A percentile compares a stretch with the other conserved stretches of the same genome.
These are phyloP conservation scores for Diaporthe vaccinii DNA, from an alignment of 2,329 filamentous ascomycete species.

Conservation along the genomic window DNA sequence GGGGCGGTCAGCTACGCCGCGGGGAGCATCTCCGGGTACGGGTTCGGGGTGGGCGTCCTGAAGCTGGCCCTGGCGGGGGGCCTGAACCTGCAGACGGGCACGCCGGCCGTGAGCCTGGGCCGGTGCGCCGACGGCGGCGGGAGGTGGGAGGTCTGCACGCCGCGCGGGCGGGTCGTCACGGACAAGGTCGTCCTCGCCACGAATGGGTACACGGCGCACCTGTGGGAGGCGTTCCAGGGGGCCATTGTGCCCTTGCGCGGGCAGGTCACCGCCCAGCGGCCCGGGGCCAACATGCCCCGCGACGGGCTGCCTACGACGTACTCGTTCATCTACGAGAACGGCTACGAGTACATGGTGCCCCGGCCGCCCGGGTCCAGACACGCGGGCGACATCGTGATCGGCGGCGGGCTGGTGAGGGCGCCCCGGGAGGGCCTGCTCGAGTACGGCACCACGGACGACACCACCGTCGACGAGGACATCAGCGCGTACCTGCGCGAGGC, in stretches of 20 bases:
- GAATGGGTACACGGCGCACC: constrained; percentile 64
- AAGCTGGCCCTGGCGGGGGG: constrained; percentile 58
- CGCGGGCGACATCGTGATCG: constrained; percentile 70
- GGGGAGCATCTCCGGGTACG: constrained; percentile 57
- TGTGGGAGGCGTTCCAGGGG: constrained; percentile 59
- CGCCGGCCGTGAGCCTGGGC: constrained; percentile 53
- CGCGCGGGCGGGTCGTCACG: constrained; percentile 57
- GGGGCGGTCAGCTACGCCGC: constrained; percentile 63
- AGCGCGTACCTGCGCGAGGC: constrained; percentile 60
- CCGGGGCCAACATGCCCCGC: constrained; percentile 52
- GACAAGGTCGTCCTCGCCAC: constrained; percentile 64
- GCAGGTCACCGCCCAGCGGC: constrained; percentile 61
- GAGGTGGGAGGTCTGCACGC: constrained; percentile 58
- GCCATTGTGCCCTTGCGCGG: constrained; percentile 64
- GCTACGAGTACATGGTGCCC: constrained; percentile 78
- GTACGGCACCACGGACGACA: constrained; percentile 71
- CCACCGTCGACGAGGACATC: constrained; percentile 62
- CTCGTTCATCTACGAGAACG: constrained; percentile 70
- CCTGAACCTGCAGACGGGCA: constrained; percentile 67
- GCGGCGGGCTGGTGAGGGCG: constrained; percentile 66
- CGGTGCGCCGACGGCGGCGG: constrained; percentile 42
- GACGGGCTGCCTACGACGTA: constrained; percentile 65
- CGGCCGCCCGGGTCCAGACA: constrained; percentile 60
- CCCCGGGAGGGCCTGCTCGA: constrained; percentile 59
- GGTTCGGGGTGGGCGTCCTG: constrained; percentile 57